Evolutionary conservation across 1,139 yeast species (phyloP).

Genomic region (Spathaspora sp.): DNA sequence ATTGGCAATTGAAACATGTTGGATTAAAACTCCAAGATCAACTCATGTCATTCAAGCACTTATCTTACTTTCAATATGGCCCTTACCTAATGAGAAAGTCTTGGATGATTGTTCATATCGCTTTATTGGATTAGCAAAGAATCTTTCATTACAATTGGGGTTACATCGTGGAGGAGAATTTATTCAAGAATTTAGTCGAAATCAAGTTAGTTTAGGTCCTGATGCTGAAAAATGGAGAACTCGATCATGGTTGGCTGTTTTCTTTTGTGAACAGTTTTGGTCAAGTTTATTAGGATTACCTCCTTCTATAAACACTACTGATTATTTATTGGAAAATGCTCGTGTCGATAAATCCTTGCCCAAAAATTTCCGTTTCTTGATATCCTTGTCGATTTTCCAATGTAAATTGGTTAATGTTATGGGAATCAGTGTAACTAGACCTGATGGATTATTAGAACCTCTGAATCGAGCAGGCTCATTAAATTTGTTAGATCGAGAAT

Average conservation of each 20-base stretch:
- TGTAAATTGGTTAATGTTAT: slow-evolving; percentile 79
- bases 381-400: slow-evolving; percentile 78
- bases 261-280: slow-evolving; percentile 89
- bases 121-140: slow-evolving; percentile 83
- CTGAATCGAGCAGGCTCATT: slow-evolving; percentile 79
- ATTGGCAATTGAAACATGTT: slow-evolving; percentile 87
- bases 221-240: slow-evolving; percentile 96
- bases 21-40: slow-evolving; percentile 91
- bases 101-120: slow-evolving; percentile 90
- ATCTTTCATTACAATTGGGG: slow-evolving; percentile 85
- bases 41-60: slow-evolving; percentile 92
- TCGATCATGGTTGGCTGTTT: slow-evolving; percentile 86
- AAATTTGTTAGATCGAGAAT: slow-evolving; percentile 72
- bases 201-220: slow-evolving; percentile 80
- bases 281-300: slow-evolving; percentile 86
- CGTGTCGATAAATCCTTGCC: slow-evolving; percentile 69
- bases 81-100: slow-evolving; percentile 88
- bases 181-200: slow-evolving; percentile 85
- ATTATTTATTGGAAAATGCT: slow-evolving; percentile 78
- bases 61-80: slow-evolving; percentile 83
- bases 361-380: slow-evolving; percentile 66
- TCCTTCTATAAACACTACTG: slow-evolving; percentile 76
- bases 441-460: slow-evolving; percentile 89
- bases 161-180: slow-evolving; percentile 86
- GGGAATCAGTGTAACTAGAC: slow-evolving; percentile 86